These are phyloP conservation scores for Cordyceps javanica DNA, from an alignment of 2,329 filamentous ascomycete genomes.

Conservation along the genomic window DNA sequence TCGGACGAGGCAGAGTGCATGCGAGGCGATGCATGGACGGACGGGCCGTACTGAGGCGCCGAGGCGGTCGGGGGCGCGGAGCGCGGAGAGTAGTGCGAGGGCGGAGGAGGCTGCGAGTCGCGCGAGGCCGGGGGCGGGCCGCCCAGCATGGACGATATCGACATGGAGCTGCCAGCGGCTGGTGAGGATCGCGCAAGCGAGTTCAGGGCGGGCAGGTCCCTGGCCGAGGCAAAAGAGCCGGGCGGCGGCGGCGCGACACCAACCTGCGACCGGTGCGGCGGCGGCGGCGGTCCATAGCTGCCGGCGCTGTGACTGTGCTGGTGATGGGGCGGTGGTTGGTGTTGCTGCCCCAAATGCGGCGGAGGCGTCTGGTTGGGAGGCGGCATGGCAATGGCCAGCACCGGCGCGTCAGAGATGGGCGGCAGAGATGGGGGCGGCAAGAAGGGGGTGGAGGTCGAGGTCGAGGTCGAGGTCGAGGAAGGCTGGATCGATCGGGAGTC, in stretches of 20 bases:
- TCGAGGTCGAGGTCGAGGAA: constrained; percentile 7
- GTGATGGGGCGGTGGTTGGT: constrained; percentile 23
- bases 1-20: constrained; percentile 51
- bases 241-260: constrained; percentile 36
- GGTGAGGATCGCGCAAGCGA: constrained; percentile 41
- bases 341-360: constrained; percentile 26
- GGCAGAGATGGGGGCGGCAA: constrained; percentile 13
- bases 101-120: constrained; percentile 34
- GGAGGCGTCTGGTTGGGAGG: constrained; percentile 40
- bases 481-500: neutral
- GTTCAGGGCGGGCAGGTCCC: constrained; percentile 47
- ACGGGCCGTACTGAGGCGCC: constrained; percentile 39
- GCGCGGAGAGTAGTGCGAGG: constrained; percentile 39
- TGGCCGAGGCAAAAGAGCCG: constrained; percentile 40
- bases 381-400: constrained; percentile 21
- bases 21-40: constrained; percentile 50
- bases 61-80: constrained; percentile 33
- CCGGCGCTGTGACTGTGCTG: constrained; percentile 22
- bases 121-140: constrained; percentile 40
- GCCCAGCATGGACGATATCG: constrained; percentile 55
- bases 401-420: constrained; percentile 22
- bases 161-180: constrained; percentile 50
- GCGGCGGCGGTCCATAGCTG: constrained; percentile 40
- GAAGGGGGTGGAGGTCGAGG: constrained; percentile 34
- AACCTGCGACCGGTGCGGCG: constrained; percentile 37